Percentiles rank a stretch among this genome's conserved stretches.
Evolutionary conservation across 2,329 filamentous ascomycete species (phyloP).

Genomic region (Blumeria hordei): DNA sequence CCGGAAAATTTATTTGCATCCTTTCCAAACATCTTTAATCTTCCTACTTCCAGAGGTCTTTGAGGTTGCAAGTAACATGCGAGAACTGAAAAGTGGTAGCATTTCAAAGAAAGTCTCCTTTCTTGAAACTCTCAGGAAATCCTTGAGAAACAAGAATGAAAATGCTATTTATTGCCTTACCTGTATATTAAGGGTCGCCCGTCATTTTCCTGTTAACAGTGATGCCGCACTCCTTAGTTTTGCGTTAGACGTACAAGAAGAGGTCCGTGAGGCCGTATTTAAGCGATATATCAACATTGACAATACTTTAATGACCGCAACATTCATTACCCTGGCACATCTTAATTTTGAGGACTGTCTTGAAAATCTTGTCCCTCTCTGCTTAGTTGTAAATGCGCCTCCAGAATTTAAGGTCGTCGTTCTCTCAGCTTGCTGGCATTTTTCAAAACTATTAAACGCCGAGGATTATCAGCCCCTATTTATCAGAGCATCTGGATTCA

Average conservation of each 20-base stretch:
- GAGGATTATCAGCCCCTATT: constrained; percentile 30
- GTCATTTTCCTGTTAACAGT: constrained; percentile 37
- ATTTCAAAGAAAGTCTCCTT: constrained; percentile 43
- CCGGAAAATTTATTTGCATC: constrained; percentile 30
- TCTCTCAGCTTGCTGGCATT: constrained; percentile 36
- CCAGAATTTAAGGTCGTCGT: constrained; percentile 36
- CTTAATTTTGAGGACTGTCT: constrained; percentile 34
- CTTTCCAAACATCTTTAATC: constrained; percentile 36
- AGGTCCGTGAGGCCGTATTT: constrained; percentile 41
- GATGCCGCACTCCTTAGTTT: constrained; percentile 35
- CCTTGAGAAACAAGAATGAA: constrained; percentile 38
- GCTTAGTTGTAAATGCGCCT: constrained; percentile 31
- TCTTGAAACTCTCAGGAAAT: constrained; percentile 36
- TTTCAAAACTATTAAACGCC: constrained; percentile 27
- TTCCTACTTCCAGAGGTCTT: constrained; percentile 45
- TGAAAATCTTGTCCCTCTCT: constrained; percentile 29
- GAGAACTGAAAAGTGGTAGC: constrained; percentile 34
- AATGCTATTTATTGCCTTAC: constrained; percentile 42
- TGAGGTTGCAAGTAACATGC: constrained; percentile 41
- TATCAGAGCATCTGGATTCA: constrained; percentile 27
- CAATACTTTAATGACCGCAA: constrained; percentile 38
- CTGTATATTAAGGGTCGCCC: constrained; percentile 33
- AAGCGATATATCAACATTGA: constrained; percentile 30
- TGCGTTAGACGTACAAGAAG: constrained; percentile 44
- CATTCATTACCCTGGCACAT: constrained; percentile 39